These are phyloP conservation scores for Hypomyces perniciosus DNA, from an alignment of 2,329 filamentous ascomycete species.

Conservation along the genomic window DNA sequence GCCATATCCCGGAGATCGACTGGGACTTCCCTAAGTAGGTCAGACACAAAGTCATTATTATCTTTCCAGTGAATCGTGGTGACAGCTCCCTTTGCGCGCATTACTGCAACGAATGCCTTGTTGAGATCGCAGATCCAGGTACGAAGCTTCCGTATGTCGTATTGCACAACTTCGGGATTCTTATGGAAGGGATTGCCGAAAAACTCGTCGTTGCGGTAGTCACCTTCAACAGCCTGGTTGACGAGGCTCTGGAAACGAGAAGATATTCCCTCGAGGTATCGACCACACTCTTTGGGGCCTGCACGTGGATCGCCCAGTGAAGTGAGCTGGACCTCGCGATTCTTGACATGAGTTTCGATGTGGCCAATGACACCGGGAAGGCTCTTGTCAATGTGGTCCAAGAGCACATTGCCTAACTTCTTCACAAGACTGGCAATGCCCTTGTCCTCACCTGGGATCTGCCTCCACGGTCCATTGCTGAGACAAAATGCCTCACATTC, in stretches of 20 bases:
- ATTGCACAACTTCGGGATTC: conserved; percentile 13
- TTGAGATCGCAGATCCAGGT: background rate
- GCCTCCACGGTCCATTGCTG: conserved; percentile 21
- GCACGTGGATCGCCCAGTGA: background rate
- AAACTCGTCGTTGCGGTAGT: background rate
- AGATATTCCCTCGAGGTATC: conserved; percentile 1
- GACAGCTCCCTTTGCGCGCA: background rate
- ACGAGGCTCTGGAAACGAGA: background rate
- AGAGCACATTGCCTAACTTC: conserved; percentile 29
- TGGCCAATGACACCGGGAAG: conserved; percentile 21
- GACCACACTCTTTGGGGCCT: background rate
- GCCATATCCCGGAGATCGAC: background rate
- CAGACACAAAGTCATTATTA: background rate
- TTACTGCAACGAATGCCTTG: background rate
- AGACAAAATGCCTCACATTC: conserved; percentile 28
- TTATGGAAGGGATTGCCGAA: conserved; percentile 16
- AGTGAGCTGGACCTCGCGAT: background rate
- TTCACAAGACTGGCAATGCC: conserved; percentile 28
- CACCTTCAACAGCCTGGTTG: background rate
- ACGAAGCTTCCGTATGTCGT: conserved; percentile 1
- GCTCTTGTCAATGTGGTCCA: conserved; percentile 24
- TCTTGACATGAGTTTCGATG: conserved; percentile 16
- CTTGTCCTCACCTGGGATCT: conserved; percentile 22
- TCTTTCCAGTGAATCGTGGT: background rate
- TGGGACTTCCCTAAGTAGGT: background rate